phyloP scores from a whole-genome alignment of 75 land plant genomes.

The Sequoiadendron giganteum region DNA sequence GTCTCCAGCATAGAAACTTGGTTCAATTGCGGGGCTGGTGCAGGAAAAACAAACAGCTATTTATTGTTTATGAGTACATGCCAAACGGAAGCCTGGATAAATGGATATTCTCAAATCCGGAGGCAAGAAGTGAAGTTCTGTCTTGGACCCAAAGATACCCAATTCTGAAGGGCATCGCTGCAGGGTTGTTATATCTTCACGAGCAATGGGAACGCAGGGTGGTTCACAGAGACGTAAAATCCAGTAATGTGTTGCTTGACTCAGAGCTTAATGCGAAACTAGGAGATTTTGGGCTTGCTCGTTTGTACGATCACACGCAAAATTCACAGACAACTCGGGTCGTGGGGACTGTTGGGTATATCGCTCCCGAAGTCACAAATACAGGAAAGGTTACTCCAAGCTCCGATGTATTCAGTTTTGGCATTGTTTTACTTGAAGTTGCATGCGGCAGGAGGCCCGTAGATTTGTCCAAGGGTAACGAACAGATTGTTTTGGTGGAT shows the following conservation, averaged over 20 bases:
- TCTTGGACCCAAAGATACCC: conserved; percentile 4
- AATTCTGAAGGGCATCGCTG: conserved; percentile 25
- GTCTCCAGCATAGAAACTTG: conserved; percentile 42
- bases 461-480: neutral
- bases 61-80: conserved; percentile 26
- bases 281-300: too few relatives aligned
- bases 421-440: conserved; percentile 22
- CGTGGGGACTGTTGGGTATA: too few relatives aligned
- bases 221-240: too few relatives aligned
- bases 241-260: too few relatives aligned
- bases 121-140: neutral
- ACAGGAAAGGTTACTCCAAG: neutral
- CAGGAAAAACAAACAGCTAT: conserved; percentile 11
- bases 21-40: conserved; percentile 46
- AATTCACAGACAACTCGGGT: too few relatives aligned
- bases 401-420: conserved; percentile 33
- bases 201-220: too few relatives aligned
- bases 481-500: neutral
- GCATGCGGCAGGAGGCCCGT: conserved; percentile 28
- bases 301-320: too few relatives aligned
- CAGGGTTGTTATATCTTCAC: conserved; percentile 14
- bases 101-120: neutral
- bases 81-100: conserved; percentile 32
- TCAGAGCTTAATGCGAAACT: too few relatives aligned
- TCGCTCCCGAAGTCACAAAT: too few relatives aligned